phyloP scores from a whole-genome alignment of 805 yeast genomes.

The Dipodascus albidus region DNA sequence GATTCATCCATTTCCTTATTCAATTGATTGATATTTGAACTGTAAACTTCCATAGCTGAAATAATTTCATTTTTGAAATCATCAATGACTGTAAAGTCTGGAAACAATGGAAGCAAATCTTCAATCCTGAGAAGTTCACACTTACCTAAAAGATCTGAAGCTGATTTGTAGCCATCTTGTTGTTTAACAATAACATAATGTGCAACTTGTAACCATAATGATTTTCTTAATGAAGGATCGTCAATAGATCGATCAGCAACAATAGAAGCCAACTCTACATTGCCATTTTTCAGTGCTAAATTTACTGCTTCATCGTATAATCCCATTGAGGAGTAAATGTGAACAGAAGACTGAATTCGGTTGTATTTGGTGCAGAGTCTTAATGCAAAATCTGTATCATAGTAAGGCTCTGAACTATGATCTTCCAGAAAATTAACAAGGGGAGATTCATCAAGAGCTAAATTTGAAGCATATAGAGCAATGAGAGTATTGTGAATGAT shows the following conservation, averaged over 20 bases:
- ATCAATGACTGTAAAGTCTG: conserved; percentile 72
- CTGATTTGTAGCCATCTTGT: conserved; percentile 22
- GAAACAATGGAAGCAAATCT: conserved; percentile 75
- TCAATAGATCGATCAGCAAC: conserved; percentile 47
- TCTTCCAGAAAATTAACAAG: conserved; percentile 40
- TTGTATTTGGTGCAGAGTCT: conserved; percentile 55
- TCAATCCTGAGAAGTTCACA: conserved; percentile 43
- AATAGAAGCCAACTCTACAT: conserved; percentile 45
- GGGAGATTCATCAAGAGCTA: conserved; percentile 33
- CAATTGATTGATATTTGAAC: conserved; percentile 45
- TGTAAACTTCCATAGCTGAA: conserved; percentile 62
- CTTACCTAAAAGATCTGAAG: conserved; percentile 18
- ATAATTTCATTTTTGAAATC: conserved; percentile 78
- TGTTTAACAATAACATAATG: conserved; percentile 30
- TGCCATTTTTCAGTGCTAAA: conserved; percentile 52
- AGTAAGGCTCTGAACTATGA: conserved; percentile 26
- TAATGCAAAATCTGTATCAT: conserved; percentile 64
- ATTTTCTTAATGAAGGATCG: conserved; percentile 45
- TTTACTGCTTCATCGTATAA: conserved; percentile 73
- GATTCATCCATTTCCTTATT: conserved; percentile 71
- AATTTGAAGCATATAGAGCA: conserved; percentile 48
- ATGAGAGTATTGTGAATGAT: conserved; percentile 61
- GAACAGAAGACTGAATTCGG: conserved; percentile 55
- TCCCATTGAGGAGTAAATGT: conserved; percentile 55
- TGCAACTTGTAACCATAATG: conserved; percentile 63